phyloP scores from a whole-genome alignment of 176 grass and related monocot genomes.

The Tillandsia leiboldiana region DNA sequence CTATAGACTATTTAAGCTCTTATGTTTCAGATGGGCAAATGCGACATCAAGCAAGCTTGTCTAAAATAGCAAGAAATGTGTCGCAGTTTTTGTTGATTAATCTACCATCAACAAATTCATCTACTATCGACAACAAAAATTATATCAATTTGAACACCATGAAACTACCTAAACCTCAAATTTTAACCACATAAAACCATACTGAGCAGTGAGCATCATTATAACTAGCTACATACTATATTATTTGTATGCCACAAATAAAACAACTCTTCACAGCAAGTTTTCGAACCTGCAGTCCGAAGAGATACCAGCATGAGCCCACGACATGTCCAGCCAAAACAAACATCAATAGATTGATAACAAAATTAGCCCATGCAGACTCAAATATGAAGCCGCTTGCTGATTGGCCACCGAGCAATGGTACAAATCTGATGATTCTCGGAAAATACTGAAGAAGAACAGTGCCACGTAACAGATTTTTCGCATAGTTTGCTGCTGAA shows the following conservation, averaged over 20 bases:
- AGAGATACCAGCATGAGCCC: conserved; percentile 97
- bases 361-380: conserved; percentile 93
- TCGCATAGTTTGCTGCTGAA: conserved; percentile 73
- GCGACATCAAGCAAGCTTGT: too few species aligned
- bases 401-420: conserved; percentile 74
- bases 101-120: too few species aligned
- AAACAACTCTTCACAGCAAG: neutral
- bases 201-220: conserved; percentile 1
- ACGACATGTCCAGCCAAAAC: conserved; percentile 89
- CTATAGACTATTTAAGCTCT: too few species aligned
- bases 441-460: conserved; percentile 93
- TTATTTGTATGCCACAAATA: too few species aligned
- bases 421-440: conserved; percentile 85
- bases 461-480: conserved; percentile 81
- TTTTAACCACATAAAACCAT: neutral
- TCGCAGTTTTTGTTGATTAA: too few species aligned
- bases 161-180: neutral
- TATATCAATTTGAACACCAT: too few species aligned
- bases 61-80: too few species aligned
- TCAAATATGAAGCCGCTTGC: conserved; percentile 93
- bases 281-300: conserved; percentile 67
- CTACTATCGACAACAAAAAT: too few species aligned
- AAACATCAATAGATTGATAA: conserved; percentile 99
- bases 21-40: too few species aligned
- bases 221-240: neutral